Evolutionary conservation across 306 rosid species (phyloP), one percentile per base, ranked within the genome.

Genomic region (Trichosanthes cucumerina): DNA sequence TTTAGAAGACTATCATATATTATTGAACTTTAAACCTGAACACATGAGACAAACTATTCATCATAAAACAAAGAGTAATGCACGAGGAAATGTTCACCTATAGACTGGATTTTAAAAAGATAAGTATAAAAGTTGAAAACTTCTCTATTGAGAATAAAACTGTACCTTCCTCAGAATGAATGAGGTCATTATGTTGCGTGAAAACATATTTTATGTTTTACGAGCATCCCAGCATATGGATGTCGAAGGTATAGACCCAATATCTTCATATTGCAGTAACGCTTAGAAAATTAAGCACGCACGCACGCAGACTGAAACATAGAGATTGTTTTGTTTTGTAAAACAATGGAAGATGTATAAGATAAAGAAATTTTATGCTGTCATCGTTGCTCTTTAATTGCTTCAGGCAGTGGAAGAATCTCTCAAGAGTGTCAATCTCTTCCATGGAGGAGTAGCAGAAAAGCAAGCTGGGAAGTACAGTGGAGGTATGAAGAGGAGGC

Each of bases 401-500:
- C 77, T 84, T 80, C 85, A 94, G 98, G 98, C 93, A 15, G 98
- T 94, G 86, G 96, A 94, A 83, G 98, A 92, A 79, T 95, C 98
- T 80, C 86, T 92, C 70, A 89, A 79, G 85, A 84, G 88, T 78
- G 96, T 91, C 81, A 92, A 86, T 84, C 90, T 95, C 49, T 92
- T 83, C 52, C 72, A 95, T 44, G 98, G 96, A 50, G 97, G 98
- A 38, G 87, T 84, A 56, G 96, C 90, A 24, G 95, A 95, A 64
- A 94, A 84, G 82, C 89, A 88, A 77, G 92, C 95, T 50, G 92
- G 96, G 80, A 92, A 89, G 75, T 92, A 92, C 68, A 95, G 97
- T 56, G 98, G 98, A 75, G 98, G 97, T 49, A 95, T 95, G 98
- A 95, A 92, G 88, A 89, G 97, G 82, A 92, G 96, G 88, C 98